Base-by-base conservation (phyloP, 2,329 filamentous ascomycete genomes). In the Aspergillus vadensis region DNA sequence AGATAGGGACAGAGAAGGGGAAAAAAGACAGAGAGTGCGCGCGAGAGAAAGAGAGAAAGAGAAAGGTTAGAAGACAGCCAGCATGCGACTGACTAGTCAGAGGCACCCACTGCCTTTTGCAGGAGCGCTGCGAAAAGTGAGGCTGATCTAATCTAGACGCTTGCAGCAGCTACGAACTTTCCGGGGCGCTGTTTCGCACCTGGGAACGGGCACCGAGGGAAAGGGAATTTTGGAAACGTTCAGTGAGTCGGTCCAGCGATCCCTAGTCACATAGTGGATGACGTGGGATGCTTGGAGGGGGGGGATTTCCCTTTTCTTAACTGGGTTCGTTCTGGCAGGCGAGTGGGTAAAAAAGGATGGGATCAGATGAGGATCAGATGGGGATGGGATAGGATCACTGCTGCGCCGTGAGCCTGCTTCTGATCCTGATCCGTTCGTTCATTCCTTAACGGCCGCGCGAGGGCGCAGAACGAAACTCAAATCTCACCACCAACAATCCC, bases 41-140 rank as follows among this genome's bases (percentile, higher is more conserved):
- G 21, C 50, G 56, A 63, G 36, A 55, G 49, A 56, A 47, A 30
- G 54, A 55, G 17, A 58, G 41, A 48, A 10, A 44, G n/a, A 59
- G 36, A 39, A 48, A 55, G 44, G 19, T 59, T 52, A 55, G 50
- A 49, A 60, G 54, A 15, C 23, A 36, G 60, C 57, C 51, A 43
- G 17, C 39, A 61, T 43, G 39, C 62, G 63, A 60, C 60, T 17
- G 47, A 50, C 47, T 50, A 50, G 47, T 50, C 57, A 63, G 65
- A 65, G 60, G 54, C 36, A 60, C 67, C 32, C 67, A 65, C 39
- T 32, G 53, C 53, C 53, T 55, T 55, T 55, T 55, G 53, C 53
- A 55, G 53, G 53, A 25, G 39, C 53, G 43, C 39, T 32, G 53
- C 38, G 38, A 55, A 63, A 64, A 63, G 63, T 64, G 63, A 64